These are phyloP conservation scores for Spathaspora sp. DNA, from an alignment of 805 yeast genomes.

Conservation along the genomic window DNA sequence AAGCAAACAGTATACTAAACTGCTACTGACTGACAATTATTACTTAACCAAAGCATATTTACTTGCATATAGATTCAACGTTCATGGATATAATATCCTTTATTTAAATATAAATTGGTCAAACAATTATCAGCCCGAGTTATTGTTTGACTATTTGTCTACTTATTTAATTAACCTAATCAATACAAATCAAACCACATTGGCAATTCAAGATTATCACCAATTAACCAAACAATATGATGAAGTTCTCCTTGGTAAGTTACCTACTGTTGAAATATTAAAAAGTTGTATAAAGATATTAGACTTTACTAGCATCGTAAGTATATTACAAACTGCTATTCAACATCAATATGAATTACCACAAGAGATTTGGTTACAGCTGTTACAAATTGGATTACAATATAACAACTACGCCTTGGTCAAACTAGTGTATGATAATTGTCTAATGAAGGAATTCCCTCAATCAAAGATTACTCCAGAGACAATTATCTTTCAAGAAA, in stretches of 20 bases:
- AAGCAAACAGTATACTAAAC: not conserved
- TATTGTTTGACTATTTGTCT: conserved; percentile 2
- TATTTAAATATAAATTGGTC: not conserved
- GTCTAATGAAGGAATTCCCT: conserved; percentile 26
- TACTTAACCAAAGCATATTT: conserved; percentile 1
- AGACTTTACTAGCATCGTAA: not conserved
- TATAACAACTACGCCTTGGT: conserved; percentile 25
- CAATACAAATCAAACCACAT: not conserved
- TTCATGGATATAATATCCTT: not conserved
- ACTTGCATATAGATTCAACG: not conserved
- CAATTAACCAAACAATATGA: not conserved
- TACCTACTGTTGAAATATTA: not conserved
- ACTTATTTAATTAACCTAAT: not conserved
- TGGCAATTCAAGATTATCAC: not conserved
- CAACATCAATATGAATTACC: conserved; percentile 5
- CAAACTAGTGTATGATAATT: conserved; percentile 22
- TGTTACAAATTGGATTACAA: conserved; percentile 20
- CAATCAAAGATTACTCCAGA: conserved; percentile 17
- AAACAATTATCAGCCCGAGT: not conserved
- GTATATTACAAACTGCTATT: not conserved
- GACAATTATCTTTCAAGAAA: conserved; percentile 18
- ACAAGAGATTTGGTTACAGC: conserved; percentile 17
- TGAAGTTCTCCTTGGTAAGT: not conserved
- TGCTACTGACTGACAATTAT: not conserved
- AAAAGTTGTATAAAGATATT: not conserved